Evolutionary conservation across 2,329 filamentous ascomycete genomes (phyloP).

Genomic region (Aspergillus amoenus): DNA sequence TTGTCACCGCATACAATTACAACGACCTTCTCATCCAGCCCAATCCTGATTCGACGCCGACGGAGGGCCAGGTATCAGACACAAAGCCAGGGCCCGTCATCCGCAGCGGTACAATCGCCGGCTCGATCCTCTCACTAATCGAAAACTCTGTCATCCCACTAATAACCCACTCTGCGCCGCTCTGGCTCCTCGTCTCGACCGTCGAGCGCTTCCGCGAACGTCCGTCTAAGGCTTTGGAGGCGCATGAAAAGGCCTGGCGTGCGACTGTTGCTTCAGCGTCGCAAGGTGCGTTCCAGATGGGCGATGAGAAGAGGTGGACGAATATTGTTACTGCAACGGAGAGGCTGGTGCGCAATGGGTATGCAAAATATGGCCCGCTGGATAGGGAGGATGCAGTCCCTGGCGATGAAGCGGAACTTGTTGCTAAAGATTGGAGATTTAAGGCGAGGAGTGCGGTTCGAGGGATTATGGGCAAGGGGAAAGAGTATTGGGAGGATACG

Average conservation of each 20-base stretch:
- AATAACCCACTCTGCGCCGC: slow-evolving; percentile 73
- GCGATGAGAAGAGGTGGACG: slow-evolving; percentile 66
- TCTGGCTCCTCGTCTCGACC: slow-evolving; percentile 74
- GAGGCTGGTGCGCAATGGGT: slow-evolving; percentile 70
- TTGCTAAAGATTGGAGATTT: slow-evolving; percentile 80
- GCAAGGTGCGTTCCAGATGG: slow-evolving; percentile 49
- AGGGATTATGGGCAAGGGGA: slow-evolving; percentile 78
- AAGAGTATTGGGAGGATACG: slow-evolving; percentile 77
- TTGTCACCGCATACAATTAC: slow-evolving; percentile 53
- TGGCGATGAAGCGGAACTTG: slow-evolving; percentile 53
- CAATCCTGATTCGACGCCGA: slow-evolving; percentile 14
- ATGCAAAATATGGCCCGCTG: slow-evolving; percentile 73
- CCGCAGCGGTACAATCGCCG: slow-evolving; percentile 54
- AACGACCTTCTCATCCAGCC: slow-evolving; percentile 36
- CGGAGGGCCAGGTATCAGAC: slow-evolving; percentile 8
- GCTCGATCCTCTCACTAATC: slow-evolving; percentile 65
- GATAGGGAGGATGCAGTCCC: slow-evolving; percentile 52
- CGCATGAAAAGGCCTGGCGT: slow-evolving; percentile 88
- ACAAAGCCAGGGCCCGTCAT: slow-evolving; percentile 31
- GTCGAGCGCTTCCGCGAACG: slow-evolving; percentile 72
- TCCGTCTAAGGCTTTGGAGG: slow-evolving; percentile 71
- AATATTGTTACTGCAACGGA: slow-evolving; percentile 75
- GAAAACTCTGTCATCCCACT: slow-evolving; percentile 75
- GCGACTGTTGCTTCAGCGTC: slow-evolving; percentile 54
- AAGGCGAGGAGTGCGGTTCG: slow-evolving; percentile 84